Evolutionary conservation across 352 stramenopile species (phyloP), one percentile per base, ranked within the genome.

Genomic region (Globisporangium barbulae): DNA sequence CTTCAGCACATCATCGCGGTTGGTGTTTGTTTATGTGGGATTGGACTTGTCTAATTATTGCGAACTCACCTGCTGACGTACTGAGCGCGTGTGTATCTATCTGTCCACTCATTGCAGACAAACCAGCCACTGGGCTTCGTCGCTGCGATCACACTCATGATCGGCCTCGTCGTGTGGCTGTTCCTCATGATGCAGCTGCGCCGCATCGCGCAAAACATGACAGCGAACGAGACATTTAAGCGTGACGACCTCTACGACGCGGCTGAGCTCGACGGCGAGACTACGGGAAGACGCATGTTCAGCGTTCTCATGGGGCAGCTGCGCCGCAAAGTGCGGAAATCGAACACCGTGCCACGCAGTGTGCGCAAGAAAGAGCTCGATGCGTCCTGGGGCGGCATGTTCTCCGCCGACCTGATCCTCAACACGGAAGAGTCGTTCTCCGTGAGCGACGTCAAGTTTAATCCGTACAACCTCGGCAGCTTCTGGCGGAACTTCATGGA

Each of bases 161-260:
- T 78, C 15, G 71, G 72, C 21, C 45, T 90, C 33, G 71, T 93
- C 50, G 56, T 93, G 5, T 91, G 81, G 76, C 58, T 84, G 1
- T 91, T 94, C 65, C 65, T 94, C 30, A 58, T 91, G 30, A 86
- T 90, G 62, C 85, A 94, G 47, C 65, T 94, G 2, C 76, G 78
- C 48, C 85, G 85, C 35, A 89, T 94, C 59, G 64, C 72, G 9
- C 76, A 77, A 57, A 94, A 94, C 39, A 76, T 77, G 54, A 93
- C 85, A 4, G 84, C 85, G 4, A 91, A 89, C 60, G 85, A 94
- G 65, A 81, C 83, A 12, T 94, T 94, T 55, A 94, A 94, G 69
- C 85, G 85, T 39, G 81, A 92, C 67, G 78, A 83, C 21, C 67
- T 93, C n/a, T 76, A 69, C 39, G 75, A 85, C n/a, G 64, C 81